Base-by-base conservation (phyloP, 2,329 filamentous ascomycete genomes). In the Sarocladium oryzae region DNA sequence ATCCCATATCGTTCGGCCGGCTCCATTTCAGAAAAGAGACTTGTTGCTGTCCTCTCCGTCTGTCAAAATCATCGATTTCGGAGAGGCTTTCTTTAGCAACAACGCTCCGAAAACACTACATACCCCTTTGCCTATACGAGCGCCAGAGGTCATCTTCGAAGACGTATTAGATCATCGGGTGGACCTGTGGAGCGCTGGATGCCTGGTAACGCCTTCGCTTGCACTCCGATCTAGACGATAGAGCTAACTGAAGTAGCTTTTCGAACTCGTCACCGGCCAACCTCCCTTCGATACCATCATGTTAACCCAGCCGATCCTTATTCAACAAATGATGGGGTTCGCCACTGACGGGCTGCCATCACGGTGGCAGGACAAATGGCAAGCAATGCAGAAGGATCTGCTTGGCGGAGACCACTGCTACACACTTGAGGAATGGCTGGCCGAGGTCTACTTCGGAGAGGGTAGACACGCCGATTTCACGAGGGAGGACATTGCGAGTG, bases 261-360 rank as follows among this genome's bases (percentile, higher is more conserved):
- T 61, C 15, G 58, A 61, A 52, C 55, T 61, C 3, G 21, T 58
- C n/a, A 57, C 58, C 1, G 60, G 58, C 0, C 60, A 60, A 20
- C 53, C 58, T 20, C 58, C 57, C 1, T 61, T 61, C 23, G 57
- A 60, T 35, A 40, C 46, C 10, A 4, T 54, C 6, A 54, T 59
- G 54, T 30, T 54, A 18, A 58, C 53, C 3, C 43, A 50, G 0
- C n/a, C 38, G 5, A 5, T 50, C 1, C 53, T 60, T 32, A 52
- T 59, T 9, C 23, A 50, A 0, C 54, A 61, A 46, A 59, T 61
- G 58, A 32, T 53, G 4, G 52, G 49, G 4, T 41, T 55, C 18
- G 36, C 51, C 2, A 36, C 36, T 15, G 54, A 61, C 32, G 32
- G 49, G 4, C 23, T 59, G 2, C 58, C 57, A 15, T 11, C 11